phyloP scores from a whole-genome alignment of 2,329 filamentous ascomycete species.

The Penicillium sp. region DNA sequence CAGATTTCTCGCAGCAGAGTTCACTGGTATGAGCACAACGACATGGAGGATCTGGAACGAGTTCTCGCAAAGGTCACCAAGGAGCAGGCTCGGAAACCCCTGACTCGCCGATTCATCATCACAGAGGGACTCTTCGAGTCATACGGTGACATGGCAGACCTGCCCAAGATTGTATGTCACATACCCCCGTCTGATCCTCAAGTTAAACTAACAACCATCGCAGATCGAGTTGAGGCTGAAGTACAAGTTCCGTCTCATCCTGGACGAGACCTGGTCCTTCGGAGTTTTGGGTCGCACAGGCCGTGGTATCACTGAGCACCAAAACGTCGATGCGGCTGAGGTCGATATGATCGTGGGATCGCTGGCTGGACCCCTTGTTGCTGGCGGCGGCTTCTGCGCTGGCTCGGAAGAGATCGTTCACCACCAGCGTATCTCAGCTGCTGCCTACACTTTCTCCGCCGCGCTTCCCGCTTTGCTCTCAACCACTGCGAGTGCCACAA shows the following conservation, averaged over 20 bases:
- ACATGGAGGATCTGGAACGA: constrained; percentile 88
- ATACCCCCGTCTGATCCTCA: not conserved
- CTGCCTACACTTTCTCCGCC: constrained; percentile 93
- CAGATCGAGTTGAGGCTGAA: constrained; percentile 88
- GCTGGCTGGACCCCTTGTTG: constrained; percentile 84
- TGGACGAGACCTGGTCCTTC: constrained; percentile 98
- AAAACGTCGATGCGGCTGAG: constrained; percentile 90
- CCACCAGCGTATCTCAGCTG: constrained; percentile 90
- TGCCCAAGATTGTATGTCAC: constrained; percentile 75
- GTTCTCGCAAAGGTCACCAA: constrained; percentile 83
- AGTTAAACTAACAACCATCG: constrained; percentile 7
- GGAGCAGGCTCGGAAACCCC: constrained; percentile 83
- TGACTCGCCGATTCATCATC: constrained; percentile 92
- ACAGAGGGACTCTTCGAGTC: constrained; percentile 95
- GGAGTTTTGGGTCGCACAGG: constrained; percentile 90
- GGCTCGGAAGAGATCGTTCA: constrained; percentile 89
- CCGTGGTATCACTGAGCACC: constrained; percentile 89
- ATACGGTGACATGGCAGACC: constrained; percentile 77
- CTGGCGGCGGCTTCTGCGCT: constrained; percentile 93
- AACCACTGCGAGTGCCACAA: constrained; percentile 91
- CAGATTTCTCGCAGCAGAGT: constrained; percentile 91
- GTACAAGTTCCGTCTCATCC: constrained; percentile 97
- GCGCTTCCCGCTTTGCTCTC: constrained; percentile 91
- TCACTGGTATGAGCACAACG: constrained; percentile 92
- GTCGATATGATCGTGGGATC: constrained; percentile 98